Evolutionary conservation across 441 rosid species (phyloP), one percentile per base, ranked within the genome.

Genomic region (Hura crepitans): DNA sequence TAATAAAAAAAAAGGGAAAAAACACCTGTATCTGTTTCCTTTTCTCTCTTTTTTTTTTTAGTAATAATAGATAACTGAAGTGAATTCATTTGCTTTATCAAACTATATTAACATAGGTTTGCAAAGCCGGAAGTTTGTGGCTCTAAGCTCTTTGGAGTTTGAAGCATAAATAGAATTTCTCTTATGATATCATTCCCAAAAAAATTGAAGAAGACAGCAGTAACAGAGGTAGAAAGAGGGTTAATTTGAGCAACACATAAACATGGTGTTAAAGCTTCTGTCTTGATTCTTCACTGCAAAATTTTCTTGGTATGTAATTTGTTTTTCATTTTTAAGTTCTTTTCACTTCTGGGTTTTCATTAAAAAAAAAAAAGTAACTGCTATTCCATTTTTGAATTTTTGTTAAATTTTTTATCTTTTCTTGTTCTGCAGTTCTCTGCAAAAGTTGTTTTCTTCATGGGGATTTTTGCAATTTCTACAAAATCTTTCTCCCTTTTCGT

Each of bases 251-350:
- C n/a, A 22, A 58, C 11, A 30, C 12, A 22, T 2, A 60, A 27
- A 57, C 55, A 73, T 73, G 77, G 75, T 50, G 65, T 66, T 61
- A 47, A 68, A 71, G 61, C 60, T 50, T 70, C 71, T 45, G 64
- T 64, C 35, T 15, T 39, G 35, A 20, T 67, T 55, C 27, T 46
- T 14, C 33, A 27, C 28, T 28, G 37, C 39, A 43, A 67, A 65
- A 15, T 69, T 17, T 67, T 30, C 17, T 25, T 27, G 59, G 46
- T 55, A 39, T 22, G 12, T 23, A 31, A 5, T n/a, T 20, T 30
- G 45, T 49, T 35, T 42, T 17, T 35, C 0, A 13, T 39, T 10
- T 20, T 2, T 49, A 15, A 5, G n/a, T n/a, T 9, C 30, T 43
- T 70, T 23, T 31, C 22, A 4, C 22, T 23, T 35, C 6, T 59